phyloP scores from a whole-genome alignment of 352 stramenopile genomes.

The Phytophthora uliginosa region DNA sequence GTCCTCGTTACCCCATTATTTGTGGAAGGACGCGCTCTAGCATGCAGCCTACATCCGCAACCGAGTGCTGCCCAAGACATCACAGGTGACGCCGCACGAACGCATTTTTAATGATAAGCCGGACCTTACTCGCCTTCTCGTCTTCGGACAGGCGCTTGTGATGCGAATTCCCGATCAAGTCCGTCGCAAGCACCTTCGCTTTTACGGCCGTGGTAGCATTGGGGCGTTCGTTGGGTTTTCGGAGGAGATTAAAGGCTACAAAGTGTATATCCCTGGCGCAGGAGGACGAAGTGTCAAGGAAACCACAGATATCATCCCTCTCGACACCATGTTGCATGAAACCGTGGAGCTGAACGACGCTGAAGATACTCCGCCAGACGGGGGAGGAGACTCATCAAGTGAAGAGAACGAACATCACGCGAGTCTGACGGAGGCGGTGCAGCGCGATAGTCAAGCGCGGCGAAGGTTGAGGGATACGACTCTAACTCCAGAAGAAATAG shows the following conservation, averaged over 20 bases:
- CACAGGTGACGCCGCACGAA: background rate
- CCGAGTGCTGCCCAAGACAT: background rate
- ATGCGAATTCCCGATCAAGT: background rate
- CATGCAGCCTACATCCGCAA: conserved; percentile 14
- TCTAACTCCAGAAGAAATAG: too few species aligned
- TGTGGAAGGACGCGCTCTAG: conserved; percentile 9
- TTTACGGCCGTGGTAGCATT: background rate
- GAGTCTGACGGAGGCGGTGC: too few species aligned
- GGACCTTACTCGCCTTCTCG: background rate
- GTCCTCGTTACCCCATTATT: background rate
- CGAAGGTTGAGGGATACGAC: too few species aligned
- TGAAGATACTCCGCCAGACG: too few species aligned
- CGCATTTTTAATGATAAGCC: background rate
- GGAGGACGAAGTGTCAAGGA: background rate
- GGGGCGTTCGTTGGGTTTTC: background rate
- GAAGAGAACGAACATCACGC: too few species aligned
- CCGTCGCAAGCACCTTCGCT: conserved; percentile 2
- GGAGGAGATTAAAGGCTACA: background rate
- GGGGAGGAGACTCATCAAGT: too few species aligned
- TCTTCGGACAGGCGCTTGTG: conserved; percentile 10
- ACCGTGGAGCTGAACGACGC: too few species aligned
- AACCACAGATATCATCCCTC: background rate
- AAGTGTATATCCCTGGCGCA: background rate
- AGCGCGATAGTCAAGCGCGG: too few species aligned
- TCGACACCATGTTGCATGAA: background rate